Evolutionary conservation across 257 asterid genomes (phyloP), one percentile per base, ranked within the genome.

Genomic region (Coffea canephora): DNA sequence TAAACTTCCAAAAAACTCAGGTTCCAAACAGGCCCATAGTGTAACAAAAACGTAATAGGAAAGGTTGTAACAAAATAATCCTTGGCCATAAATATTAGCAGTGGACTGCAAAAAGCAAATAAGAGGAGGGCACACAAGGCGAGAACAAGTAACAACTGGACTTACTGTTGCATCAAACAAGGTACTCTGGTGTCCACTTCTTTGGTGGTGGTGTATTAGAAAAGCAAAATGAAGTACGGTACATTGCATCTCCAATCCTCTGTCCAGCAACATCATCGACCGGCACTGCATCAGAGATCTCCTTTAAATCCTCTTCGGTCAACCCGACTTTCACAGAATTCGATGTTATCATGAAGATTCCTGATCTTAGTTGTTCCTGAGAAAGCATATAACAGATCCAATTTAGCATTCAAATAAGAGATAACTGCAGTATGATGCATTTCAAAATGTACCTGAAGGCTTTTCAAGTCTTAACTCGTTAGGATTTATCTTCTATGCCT

Each of bases 311-410:
- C 54, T 87, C 88, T 23, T 74, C 67, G 0, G 86, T 85, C n/a
- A 91, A 92, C 57, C 87, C 88, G 55, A 89, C 89, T 55, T 78
- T 87, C 84, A 88, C 78, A 12, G 90, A 86, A 70, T 90, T n/a
- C 91, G 1, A 88, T 75, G 43, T 89, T 91, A 18, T 91, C 91
- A 8, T 83, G 85, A 16, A 91, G 89, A 84, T 91, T 86, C 34
- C 82, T 87, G 9, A 84, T 84, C 85, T 91, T 91, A 8, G 90
- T 89, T 18, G 96, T 89, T 81, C 96, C 96, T 91, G 82, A 21
- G n/a, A 75, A 64, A 75, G 19, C 57, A 2, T 4, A 19, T 23
- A 62, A 57, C 15, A 11, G n/a, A 65, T 77, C 79, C 21, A 39
- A 81, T 34, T 36, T 54, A 34, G n/a, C 8, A 49, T 46, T 62